phyloP scores from a whole-genome alignment of 441 rosid genomes.

The Adansonia rubrostipa region DNA sequence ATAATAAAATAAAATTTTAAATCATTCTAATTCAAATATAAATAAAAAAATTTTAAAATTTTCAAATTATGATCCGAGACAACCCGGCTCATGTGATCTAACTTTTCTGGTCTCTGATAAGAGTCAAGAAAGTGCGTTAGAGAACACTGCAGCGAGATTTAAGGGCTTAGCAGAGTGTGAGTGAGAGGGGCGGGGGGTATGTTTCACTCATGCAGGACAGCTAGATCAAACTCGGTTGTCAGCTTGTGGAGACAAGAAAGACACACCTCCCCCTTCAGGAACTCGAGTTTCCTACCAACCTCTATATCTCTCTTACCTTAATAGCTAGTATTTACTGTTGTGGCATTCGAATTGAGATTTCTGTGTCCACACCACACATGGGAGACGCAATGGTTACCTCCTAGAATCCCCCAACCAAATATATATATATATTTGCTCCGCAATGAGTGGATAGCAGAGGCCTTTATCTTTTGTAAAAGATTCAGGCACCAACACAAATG shows the following conservation, averaged over 20 bases:
- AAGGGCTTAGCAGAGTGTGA: background rate
- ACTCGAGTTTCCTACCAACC: constrained; percentile 27
- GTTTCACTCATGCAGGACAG: constrained; percentile 52
- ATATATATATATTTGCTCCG: constrained; percentile 3
- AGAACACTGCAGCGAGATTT: constrained; percentile 29
- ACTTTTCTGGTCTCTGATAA: too few relatives aligned
- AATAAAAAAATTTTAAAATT: too few relatives aligned
- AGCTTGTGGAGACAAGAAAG: constrained; percentile 49
- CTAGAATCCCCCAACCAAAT: constrained; percentile 11
- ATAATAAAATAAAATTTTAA: too few relatives aligned
- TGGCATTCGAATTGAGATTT: too few relatives aligned
- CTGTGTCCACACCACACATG: constrained; percentile 36
- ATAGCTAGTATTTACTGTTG: background rate
- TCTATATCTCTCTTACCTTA: constrained; percentile 8
- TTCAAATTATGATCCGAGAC: too few relatives aligned
- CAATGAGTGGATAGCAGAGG: constrained; percentile 23
- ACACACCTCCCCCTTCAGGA: constrained; percentile 33
- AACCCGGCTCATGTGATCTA: too few relatives aligned
- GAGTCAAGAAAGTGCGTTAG: constrained; percentile 20
- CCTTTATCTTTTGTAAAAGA: constrained; percentile 28
- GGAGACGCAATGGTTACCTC: constrained; percentile 20
- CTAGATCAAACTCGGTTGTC: constrained; percentile 48
- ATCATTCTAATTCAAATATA: too few relatives aligned
- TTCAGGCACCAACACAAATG: constrained; percentile 23
- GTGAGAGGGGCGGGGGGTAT: constrained; percentile 30